Base-by-base conservation (phyloP, 768 basidiomycete species). In the Auriscalpium vulgare region DNA sequence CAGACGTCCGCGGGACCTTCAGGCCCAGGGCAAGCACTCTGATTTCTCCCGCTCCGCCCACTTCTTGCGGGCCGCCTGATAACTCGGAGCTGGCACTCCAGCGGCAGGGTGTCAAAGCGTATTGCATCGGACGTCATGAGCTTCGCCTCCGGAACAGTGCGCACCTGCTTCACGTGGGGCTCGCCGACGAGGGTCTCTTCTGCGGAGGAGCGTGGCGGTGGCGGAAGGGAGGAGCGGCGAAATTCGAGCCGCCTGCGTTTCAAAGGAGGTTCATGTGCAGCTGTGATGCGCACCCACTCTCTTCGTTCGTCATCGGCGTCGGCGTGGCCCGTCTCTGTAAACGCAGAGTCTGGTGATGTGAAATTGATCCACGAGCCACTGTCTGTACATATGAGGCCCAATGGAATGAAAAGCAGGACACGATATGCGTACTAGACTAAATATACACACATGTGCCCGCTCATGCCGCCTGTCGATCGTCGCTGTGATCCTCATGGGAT, bases 61-160 rank as follows among this genome's bases (percentile, higher is more conserved):
- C n/a, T 38, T 53, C 1, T 29, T 36, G 43, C 60, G 59, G 21
- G 51, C 55, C 4, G 49, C 50, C 38, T 36, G 48, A 37, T 51
- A 40, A 35, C 56, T 54, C 8, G 48, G 44, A 19, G 21, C 49
- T 17, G 29, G 35, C 60, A 62, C 16, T 43, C 55, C 16, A 14
- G 55, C 5, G 60, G 60, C 47, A 62, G 44, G 21, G 59, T 58
- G 1, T 49, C 52, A 46, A 60, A 62, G 37, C 54, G 53, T 40
- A 29, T 60, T n/a, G 60, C 50, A 13, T 59, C 60, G 8, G 58
- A 48, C 3, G 58, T 59, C 9, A 49, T 52, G 29, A 40, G 34
- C 19, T 48, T 52, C 8, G 36, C 49, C 14, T 54, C 19, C 7
- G 35, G 3, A 16, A 23, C 36, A 38, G 46, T 54, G 36, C 52